Evolutionary conservation across 108 stramenopile species (phyloP).

Genomic region (Nitzschia inconspicua): DNA sequence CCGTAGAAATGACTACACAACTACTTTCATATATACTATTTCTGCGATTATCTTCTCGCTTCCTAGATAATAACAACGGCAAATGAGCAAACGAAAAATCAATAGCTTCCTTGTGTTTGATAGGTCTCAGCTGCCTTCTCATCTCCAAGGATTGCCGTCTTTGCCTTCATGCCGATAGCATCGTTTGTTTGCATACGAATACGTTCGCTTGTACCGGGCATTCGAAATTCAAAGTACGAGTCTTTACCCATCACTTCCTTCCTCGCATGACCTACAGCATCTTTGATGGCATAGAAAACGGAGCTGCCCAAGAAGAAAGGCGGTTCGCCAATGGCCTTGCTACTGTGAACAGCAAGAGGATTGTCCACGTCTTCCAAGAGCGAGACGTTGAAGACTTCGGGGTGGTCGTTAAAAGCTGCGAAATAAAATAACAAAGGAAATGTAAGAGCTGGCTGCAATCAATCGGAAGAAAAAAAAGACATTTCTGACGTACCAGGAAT

Average conservation of each 20-base stretch:
- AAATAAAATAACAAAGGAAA: not conserved
- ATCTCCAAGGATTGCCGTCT: constrained; percentile 17
- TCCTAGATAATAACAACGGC: too few relatives aligned
- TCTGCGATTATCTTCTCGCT: not conserved
- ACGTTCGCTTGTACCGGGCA: constrained; percentile 87
- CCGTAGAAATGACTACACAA: too few relatives aligned
- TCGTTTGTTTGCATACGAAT: constrained; percentile 75
- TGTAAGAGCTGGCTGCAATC: not conserved
- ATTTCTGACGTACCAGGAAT: constrained; percentile 53
- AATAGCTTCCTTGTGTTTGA: constrained; percentile 45
- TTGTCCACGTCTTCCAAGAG: constrained; percentile 84
- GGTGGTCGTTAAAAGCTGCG: constrained; percentile 90
- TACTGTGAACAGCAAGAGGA: constrained; percentile 90
- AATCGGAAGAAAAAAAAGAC: not conserved
- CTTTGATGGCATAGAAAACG: constrained; percentile 94
- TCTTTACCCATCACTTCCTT: constrained; percentile 18
- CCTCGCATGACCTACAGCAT: constrained; percentile 78
- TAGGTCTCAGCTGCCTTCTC: constrained; percentile 10
- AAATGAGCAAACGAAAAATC: too few relatives aligned
- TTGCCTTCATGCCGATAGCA: constrained; percentile 48
- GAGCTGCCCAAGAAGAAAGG: constrained; percentile 88
- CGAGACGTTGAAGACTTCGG: constrained; percentile 85
- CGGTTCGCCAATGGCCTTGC: constrained; percentile 96
- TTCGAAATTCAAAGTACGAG: constrained; percentile 77
- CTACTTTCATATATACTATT: not conserved